Evolutionary conservation across 306 rosid species (phyloP), one percentile per base, ranked within the genome.

Genomic region (Vachellia pachyceras): DNA sequence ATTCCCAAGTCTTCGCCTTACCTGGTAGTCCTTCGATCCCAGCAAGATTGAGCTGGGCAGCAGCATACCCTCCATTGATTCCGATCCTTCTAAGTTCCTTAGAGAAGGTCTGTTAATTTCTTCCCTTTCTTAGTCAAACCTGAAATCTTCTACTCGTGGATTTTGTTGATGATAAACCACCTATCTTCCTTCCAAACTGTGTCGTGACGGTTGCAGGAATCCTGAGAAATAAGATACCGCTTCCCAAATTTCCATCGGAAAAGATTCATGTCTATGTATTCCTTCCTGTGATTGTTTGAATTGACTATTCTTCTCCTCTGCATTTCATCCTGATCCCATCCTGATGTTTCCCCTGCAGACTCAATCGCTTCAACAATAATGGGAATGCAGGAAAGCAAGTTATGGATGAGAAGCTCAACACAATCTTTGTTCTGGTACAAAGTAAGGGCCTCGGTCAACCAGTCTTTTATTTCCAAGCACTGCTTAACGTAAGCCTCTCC

Each of bases 221-320:
- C 97, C 40, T 65, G 92, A 79, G 90, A 81, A 22, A 89, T 68
- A 64, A 93, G 84, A 42, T 91, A 88, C 47, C 90, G 90, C 80
- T 88, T 93, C 75, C 99, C 98, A 60, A 87, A 95, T 84, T 85
- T 90, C 99, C 98, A 95, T 55, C 80, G 89, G 82, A 91, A 93
- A 87, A 89, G 85, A 29, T 81, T 93, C 90, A 84, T 84, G 73
- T 95, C 99, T 75, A 82, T 85, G 49, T 82, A 86, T 81, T 94
- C 96, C 72, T 81, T 89, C 50, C 76, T 87, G 47, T 90, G 91
- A 81, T 93, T 95, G 39, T 73, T 79, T 3, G 85, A 80, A 75
- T 89, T 85, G 9, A 91, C 80, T 0, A 78, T 42, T 76, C 63
- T 91, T 85, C 86, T 93, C 85, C 83, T 87, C 69, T 85, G 81